Evolutionary conservation across 805 yeast species (phyloP).

Genomic region (Kodamaea laetipori): DNA sequence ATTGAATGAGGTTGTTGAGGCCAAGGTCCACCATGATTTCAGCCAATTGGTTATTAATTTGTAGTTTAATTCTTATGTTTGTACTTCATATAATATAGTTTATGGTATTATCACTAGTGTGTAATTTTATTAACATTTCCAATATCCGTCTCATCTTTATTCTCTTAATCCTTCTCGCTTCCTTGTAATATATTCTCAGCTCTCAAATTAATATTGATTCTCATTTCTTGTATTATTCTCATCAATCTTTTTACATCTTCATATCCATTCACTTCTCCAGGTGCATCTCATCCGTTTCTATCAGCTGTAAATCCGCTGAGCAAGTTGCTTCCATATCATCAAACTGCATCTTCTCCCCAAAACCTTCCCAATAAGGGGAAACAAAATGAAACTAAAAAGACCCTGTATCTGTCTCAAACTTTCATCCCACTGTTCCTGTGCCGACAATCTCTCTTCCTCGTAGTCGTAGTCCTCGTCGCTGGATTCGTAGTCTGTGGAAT

Average conservation of each 20-base stretch:
- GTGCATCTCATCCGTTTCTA: not conserved
- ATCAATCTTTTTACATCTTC: too few relatives aligned
- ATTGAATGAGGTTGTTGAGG: constrained; percentile 34
- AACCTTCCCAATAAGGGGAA: constrained; percentile 68
- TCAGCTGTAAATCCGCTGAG: constrained; percentile 7
- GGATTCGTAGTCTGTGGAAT: constrained; percentile 13
- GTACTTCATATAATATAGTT: not conserved
- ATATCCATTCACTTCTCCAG: not conserved
- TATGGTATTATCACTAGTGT: too few relatives aligned
- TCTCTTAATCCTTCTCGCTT: too few relatives aligned
- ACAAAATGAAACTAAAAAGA: constrained; percentile 57
- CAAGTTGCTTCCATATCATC: constrained; percentile 33
- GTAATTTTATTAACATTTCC: too few relatives aligned
- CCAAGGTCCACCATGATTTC: constrained; percentile 32
- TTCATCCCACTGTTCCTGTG: constrained; percentile 77
- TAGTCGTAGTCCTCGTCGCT: constrained; percentile 17
- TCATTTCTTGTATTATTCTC: too few relatives aligned
- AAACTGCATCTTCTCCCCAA: constrained; percentile 58
- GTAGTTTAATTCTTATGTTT: constrained; percentile 5
- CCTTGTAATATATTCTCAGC: too few relatives aligned
- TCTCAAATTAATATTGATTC: too few relatives aligned
- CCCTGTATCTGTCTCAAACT: constrained; percentile 59
- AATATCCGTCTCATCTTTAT: too few relatives aligned
- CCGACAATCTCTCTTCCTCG: constrained; percentile 36
- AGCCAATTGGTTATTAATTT: constrained; percentile 28